Percentiles rank a stretch among this genome's conserved stretches.
Conservation (phyloP, 1,284 basidiomycete genomes). For the Caloboletus firmus region DNA sequence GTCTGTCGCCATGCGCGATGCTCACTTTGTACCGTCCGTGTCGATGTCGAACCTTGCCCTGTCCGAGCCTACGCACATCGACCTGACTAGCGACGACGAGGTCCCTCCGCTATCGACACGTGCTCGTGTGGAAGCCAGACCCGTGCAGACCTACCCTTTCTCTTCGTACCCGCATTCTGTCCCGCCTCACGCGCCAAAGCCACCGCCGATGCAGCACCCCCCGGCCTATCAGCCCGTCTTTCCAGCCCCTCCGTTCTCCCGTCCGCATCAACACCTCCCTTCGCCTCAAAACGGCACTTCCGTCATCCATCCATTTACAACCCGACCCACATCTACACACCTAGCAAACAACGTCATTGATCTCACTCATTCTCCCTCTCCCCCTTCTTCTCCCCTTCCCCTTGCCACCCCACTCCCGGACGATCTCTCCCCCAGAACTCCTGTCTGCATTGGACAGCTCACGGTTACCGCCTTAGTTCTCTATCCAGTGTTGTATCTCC, state of each 20-base stretch:
- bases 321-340: slow-evolving; percentile 22
- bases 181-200: slow-evolving; percentile 23
- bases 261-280: slow-evolving; percentile 22
- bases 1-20: slow-evolving; percentile 32
- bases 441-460: slow-evolving; percentile 87
- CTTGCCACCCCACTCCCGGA: slow-evolving; percentile 39
- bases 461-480: slow-evolving; percentile 80
- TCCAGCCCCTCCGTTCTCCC: slow-evolving; percentile 40
- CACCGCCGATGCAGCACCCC: slow-evolving; percentile 20
- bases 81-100: slow-evolving; percentile 63
- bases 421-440: slow-evolving; percentile 69
- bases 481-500: slow-evolving; percentile 78
- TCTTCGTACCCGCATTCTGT: slow-evolving; percentile 18
- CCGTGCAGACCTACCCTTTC: slow-evolving; percentile 31
- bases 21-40: slow-evolving; percentile 25
- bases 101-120: slow-evolving; percentile 32
- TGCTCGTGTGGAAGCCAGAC: slow-evolving; percentile 37
- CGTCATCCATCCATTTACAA: slow-evolving; percentile 13
- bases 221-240: slow-evolving; percentile 49
- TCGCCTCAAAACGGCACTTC: slow-evolving; percentile 21
- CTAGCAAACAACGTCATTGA: slow-evolving; percentile 62
- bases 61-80: slow-evolving; percentile 48
- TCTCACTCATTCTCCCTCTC: slow-evolving; percentile 73
- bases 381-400: slow-evolving; percentile 48
- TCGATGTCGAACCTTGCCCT: slow-evolving; percentile 37